Evolutionary conservation across 495 filamentous ascomycete genomes (phyloP), one percentile per base, ranked within the genome.

Genomic region (Penicillium chermesinum): DNA sequence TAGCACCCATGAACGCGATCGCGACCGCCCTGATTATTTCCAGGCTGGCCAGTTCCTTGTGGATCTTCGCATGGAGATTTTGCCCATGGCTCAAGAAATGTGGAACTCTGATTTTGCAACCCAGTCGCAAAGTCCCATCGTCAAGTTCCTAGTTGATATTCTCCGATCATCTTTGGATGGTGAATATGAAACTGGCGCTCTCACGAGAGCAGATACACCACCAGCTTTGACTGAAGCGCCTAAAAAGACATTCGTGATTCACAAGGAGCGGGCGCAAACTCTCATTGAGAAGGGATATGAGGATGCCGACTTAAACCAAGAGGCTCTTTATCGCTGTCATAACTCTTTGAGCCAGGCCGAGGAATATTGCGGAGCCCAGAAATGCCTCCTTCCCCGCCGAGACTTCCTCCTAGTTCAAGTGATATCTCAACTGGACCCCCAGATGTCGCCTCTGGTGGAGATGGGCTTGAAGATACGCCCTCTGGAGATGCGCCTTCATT

Each of bases 61-160:
- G 25, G 93, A 97, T 61, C 69, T 97, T 36, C 82, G 91, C 38
- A 81, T 88, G 72, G 78, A 84, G 21, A 81, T 96, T 37, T 62
- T 96, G n/a, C 88, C 89, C 1, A 82, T 86, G 44, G 77, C 89
- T 38, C 80, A 74, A 43, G 75, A 81, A 18, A 79, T 96, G 45
- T 99, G 94, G 94, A 91, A 88, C 6, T 72, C 71, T 5, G 69
- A 74, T 22, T 74, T 74, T 48, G 77, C 80, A 19, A 89, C 93
- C 49, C 88, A 88, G 53, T 85, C 85, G 1, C 79, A 86, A 16
- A 83, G 80, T 20, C 70, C 78, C 13, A 83, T 91, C 27, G 77
- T 91, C 15, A 88, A 91, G 57, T 86, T 81, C 49, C 66, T 94
- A 25, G 82, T 96, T 54, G 83, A 88, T 35, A 91, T 96, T 30